phyloP scores from a whole-genome alignment of 106 monocot genomes.

The Posidonia australis region DNA sequence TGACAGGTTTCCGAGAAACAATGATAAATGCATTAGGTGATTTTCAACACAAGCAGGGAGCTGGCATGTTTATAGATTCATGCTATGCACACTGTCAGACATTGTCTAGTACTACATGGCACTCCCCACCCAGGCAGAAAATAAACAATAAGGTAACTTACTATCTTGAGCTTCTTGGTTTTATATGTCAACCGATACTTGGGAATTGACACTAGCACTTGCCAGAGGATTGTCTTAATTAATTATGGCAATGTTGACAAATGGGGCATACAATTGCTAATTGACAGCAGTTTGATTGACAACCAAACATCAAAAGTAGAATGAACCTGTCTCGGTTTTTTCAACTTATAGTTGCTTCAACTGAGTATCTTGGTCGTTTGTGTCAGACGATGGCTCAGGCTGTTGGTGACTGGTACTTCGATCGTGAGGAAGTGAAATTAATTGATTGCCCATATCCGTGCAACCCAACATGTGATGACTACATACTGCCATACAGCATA shows the following conservation, averaged over 20 bases:
- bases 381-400: conserved; percentile 56
- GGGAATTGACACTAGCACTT: too few relatives aligned
- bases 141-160: conserved; percentile 66
- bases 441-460: conserved; percentile 75
- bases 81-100: conserved; percentile 90
- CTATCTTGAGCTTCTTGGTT: not conserved
- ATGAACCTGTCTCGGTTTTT: too few relatives aligned
- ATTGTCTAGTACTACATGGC: conserved; percentile 50
- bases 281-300: too few relatives aligned
- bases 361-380: not conserved
- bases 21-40: conserved; percentile 46
- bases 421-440: conserved; percentile 30
- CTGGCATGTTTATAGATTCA: conserved; percentile 70
- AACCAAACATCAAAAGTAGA: too few relatives aligned
- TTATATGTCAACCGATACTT: not conserved
- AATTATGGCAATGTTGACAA: too few relatives aligned
- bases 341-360: too few relatives aligned
- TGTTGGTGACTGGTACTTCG: conserved; percentile 84
- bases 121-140: conserved; percentile 53
- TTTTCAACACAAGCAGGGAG: conserved; percentile 30
- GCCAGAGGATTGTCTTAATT: too few relatives aligned
- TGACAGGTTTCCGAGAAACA: conserved; percentile 47
- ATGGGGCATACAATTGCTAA: too few relatives aligned
- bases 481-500: not conserved
- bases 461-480: conserved; percentile 40